Evolutionary conservation across 768 basidiomycete species (phyloP).

Genomic region (Lactarius vividus): DNA sequence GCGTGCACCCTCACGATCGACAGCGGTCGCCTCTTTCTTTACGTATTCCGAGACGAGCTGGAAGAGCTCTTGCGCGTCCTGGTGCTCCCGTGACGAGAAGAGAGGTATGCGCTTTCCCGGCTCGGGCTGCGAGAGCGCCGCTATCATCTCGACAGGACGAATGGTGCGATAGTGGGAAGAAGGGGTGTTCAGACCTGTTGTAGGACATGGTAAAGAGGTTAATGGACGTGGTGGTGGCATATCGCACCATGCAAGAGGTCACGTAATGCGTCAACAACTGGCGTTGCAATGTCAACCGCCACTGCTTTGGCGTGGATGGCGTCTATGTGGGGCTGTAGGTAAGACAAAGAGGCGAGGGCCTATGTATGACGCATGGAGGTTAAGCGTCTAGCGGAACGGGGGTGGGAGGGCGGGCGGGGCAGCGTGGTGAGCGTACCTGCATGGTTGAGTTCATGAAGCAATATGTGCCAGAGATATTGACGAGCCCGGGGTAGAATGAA

Average conservation of each 20-base stretch:
- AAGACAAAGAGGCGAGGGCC: conserved; percentile 86
- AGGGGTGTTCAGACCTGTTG: conserved; percentile 63
- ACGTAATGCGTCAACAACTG: conserved; percentile 79
- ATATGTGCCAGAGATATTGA: conserved; percentile 94
- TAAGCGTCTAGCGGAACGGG: neutral
- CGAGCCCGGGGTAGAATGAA: conserved; percentile 79
- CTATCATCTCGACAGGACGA: conserved; percentile 70
- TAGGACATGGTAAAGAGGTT: neutral
- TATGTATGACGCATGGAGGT: conserved; percentile 41
- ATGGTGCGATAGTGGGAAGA: conserved; percentile 55
- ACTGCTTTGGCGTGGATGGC: conserved; percentile 74
- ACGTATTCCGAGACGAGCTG: conserved; percentile 88
- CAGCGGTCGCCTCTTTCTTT: conserved; percentile 74
- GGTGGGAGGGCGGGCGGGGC: neutral
- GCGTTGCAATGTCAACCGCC: conserved; percentile 76
- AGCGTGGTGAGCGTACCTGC: conserved; percentile 49
- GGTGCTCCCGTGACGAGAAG: conserved; percentile 89
- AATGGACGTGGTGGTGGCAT: conserved; percentile 26
- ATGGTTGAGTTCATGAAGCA: conserved; percentile 98
- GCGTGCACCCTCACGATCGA: conserved; percentile 67
- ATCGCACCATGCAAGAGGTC: conserved; percentile 61
- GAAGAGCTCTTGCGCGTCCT: conserved; percentile 98
- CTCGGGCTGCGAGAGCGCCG: conserved; percentile 57
- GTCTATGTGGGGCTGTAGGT: conserved; percentile 78
- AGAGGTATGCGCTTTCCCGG: conserved; percentile 57